A percentile compares a stretch with the other conserved stretches of the same genome.
phyloP scores from a whole-genome alignment of 2,329 filamentous ascomycete species.

The Microsporum canis region DNA sequence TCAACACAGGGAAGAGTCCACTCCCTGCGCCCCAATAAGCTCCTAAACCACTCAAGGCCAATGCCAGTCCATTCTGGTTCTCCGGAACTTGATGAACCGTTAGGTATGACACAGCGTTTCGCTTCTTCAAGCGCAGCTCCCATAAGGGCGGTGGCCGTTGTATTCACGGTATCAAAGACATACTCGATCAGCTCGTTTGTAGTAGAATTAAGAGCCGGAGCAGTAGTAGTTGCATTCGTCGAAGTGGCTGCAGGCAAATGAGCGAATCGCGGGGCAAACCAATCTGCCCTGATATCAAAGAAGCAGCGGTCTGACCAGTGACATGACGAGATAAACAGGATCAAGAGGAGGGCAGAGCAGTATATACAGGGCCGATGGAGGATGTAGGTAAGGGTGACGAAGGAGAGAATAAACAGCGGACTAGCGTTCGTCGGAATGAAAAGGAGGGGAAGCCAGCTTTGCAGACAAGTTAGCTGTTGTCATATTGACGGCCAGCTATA shows the following conservation, averaged over 20 bases:
- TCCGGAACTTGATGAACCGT: conserved; percentile 25
- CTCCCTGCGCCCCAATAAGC: conserved; percentile 67
- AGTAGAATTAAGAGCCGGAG: conserved; percentile 18
- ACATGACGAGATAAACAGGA: conserved; percentile 85
- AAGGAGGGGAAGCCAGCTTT: conserved; percentile 73
- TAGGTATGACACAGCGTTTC: conserved; percentile 29
- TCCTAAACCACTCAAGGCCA: conserved; percentile 76
- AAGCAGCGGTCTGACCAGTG: conserved; percentile 85
- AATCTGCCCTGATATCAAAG: conserved; percentile 84
- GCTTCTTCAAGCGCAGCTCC: conserved; percentile 55
- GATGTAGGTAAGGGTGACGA: conserved; percentile 88
- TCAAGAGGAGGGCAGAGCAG: conserved; percentile 88
- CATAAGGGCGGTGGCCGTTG: conserved; percentile 57
- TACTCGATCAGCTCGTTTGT: conserved; percentile 28
- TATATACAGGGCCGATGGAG: conserved; percentile 95
- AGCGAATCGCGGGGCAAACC: conserved; percentile 70
- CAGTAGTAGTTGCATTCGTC: conserved; percentile 13
- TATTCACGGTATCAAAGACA: conserved; percentile 46
- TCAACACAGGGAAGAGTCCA: conserved; percentile 89
- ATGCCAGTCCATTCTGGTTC: conserved; percentile 61
- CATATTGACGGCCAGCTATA: not conserved
- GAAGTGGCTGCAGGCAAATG: not conserved
- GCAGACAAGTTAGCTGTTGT: conserved; percentile 7
- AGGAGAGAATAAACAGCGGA: conserved; percentile 73
- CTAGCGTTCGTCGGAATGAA: conserved; percentile 81